Evolutionary conservation across 495 filamentous ascomycete genomes (phyloP).

Genomic region (Astrothelium macrocarpum): DNA sequence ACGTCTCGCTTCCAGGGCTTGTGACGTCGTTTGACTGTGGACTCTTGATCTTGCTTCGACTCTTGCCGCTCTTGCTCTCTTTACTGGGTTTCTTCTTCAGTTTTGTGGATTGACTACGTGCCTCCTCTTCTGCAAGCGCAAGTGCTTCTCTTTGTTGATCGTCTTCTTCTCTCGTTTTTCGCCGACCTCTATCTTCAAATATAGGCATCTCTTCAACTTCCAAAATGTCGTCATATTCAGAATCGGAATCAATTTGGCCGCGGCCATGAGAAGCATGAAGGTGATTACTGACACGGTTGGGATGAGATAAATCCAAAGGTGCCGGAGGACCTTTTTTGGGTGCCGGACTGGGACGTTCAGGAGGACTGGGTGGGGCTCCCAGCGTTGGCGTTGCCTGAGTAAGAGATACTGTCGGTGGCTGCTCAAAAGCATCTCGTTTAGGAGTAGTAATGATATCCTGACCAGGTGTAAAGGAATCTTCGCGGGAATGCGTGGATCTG

Average conservation of each 20-base stretch:
- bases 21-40: constrained; percentile 5
- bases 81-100: constrained; percentile 33
- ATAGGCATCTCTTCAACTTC: constrained; percentile 52
- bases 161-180: constrained; percentile 82
- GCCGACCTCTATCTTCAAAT: constrained; percentile 57
- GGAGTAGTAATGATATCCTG: constrained; percentile 1
- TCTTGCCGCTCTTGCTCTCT: constrained; percentile 18
- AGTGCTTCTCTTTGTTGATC: constrained; percentile 65
- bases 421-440: neutral
- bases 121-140: constrained; percentile 51
- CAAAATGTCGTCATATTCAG: constrained; percentile 72
- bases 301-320: constrained; percentile 58
- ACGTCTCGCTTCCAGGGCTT: neutral
- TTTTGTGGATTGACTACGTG: constrained; percentile 56
- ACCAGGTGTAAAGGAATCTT: neutral
- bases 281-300: neutral
- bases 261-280: neutral
- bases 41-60: constrained; percentile 29
- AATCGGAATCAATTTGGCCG: constrained; percentile 48
- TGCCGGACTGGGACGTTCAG: constrained; percentile 8
- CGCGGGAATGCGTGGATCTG: neutral
- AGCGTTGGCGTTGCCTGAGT: constrained; percentile 27
- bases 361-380: constrained; percentile 9
- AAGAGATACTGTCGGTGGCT: constrained; percentile 19
- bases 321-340: constrained; percentile 70